Percentiles rank a stretch among this genome's conserved stretches.
Evolutionary conservation across 495 filamentous ascomycete genomes (phyloP).

Genomic region (Xylaria cubensis): DNA sequence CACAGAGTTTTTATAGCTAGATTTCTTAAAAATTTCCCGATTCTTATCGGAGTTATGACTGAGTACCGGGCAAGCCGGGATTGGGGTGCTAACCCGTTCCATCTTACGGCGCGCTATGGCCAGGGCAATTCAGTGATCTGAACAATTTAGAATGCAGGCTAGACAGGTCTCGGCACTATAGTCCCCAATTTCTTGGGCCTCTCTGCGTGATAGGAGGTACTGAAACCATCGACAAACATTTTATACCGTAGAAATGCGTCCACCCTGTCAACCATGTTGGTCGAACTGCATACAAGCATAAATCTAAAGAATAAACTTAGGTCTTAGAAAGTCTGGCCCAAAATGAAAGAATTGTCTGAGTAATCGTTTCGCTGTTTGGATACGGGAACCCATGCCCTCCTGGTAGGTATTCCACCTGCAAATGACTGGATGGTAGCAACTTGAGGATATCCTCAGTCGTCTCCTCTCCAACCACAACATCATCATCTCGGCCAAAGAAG

Average conservation of each 20-base stretch:
- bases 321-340: slow-evolving; percentile 24
- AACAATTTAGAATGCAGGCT: too few species aligned
- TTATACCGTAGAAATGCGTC: neutral
- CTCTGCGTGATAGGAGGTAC: too few species aligned
- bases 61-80: too few species aligned
- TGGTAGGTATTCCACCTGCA: slow-evolving; percentile 35
- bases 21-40: neutral
- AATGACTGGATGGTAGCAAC: slow-evolving; percentile 30
- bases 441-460: slow-evolving; percentile 36
- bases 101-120: too few species aligned
- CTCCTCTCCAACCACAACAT: slow-evolving; percentile 32
- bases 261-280: neutral
- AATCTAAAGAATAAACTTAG: neutral
- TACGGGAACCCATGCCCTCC: slow-evolving; percentile 39
- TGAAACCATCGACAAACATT: neutral
- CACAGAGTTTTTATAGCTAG: neutral
- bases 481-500: slow-evolving; percentile 35
- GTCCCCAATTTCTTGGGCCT: too few species aligned
- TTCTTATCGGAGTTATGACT: neutral
- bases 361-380: slow-evolving; percentile 30
- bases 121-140: too few species aligned
- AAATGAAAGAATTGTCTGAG: slow-evolving; percentile 28
- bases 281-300: neutral
- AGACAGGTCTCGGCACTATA: too few species aligned
- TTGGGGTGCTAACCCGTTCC: too few species aligned